Base-by-base conservation (phyloP, 2,329 filamentous ascomycete genomes). In the Cryoendolithus antarcticus region DNA sequence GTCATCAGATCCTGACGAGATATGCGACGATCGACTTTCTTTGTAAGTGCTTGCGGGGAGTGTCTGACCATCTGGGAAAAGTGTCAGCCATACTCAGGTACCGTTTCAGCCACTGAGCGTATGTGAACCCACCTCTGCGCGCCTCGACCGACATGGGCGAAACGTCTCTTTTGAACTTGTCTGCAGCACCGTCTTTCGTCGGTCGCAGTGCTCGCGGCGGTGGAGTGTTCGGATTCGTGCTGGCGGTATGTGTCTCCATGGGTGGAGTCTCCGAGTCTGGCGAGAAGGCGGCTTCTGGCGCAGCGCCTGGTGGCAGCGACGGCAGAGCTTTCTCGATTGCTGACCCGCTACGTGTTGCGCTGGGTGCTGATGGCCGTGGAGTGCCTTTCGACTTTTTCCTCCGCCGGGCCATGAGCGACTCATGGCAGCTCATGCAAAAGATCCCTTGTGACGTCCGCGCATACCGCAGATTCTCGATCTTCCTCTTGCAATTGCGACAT, bases 391-490 rank as follows among this genome's bases (percentile, higher is more conserved):
- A 80, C 61, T 85, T 86, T 65, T 96, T 95, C 55, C 86, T 75
- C 48, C 89, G 75, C 47, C 89, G 74, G 36, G 89, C 86, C 86
- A 96, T 96, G 38, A 98, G 66, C 21, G 86, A 91, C 63, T 98
- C 91, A 58, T 98, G 91, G 60, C 91, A 98, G 56, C 81, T 86
- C 91, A 98, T 98, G 66, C 91, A 98, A 59, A 98, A 96, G 52
- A 98, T 98, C 44, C 91, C 91, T 62, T 96, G 91, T 6, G 89
- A 95, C 1, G 91, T 98, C 56, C 91, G 79, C 39, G 91, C 91
- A 75, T 96, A 98, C 60, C 89, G 80, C 48, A 98, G 71, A 60
- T 98, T 98, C 63, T 98, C 91, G 44, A 98, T 98, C 69, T 95
- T 95, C 59, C 84, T 79, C 69, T 96, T 98, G 71, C 91, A 98